Percentiles rank a stretch among this genome's conserved stretches.
Evolutionary conservation across 2,329 filamentous ascomycete genomes (phyloP).

Genomic region (Epichloe hybrida): DNA sequence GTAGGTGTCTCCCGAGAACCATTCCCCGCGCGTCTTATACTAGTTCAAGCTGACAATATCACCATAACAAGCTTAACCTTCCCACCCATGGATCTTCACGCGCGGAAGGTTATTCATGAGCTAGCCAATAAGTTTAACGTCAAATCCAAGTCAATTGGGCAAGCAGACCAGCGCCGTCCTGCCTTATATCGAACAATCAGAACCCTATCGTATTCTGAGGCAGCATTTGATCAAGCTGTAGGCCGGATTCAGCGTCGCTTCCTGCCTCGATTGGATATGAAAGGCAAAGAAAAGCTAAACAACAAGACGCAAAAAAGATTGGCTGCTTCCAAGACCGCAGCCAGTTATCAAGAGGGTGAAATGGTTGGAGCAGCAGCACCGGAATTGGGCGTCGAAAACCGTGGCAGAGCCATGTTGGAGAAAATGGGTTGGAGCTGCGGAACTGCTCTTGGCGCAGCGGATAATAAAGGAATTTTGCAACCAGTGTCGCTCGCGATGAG

Average conservation of each 20-base stretch:
- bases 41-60: background rate
- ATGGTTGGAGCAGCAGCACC: conserved; percentile 75
- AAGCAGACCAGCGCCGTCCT: conserved; percentile 59
- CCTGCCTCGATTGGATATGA: conserved; percentile 38
- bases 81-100: conserved; percentile 70
- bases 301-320: conserved; percentile 14
- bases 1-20: conserved; percentile 28
- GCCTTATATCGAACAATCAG: conserved; percentile 60
- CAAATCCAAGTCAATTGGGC: conserved; percentile 72
- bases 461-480: conserved; percentile 80
- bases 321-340: conserved; percentile 8
- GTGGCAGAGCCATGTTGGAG: conserved; percentile 74
- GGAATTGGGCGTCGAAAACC: conserved; percentile 71
- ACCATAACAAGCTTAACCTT: conserved; percentile 36
- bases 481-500: conserved; percentile 83
- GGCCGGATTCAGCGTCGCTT: conserved; percentile 37
- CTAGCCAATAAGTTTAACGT: conserved; percentile 62
- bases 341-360: conserved; percentile 66
- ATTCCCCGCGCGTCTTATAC: background rate
- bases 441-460: conserved; percentile 63
- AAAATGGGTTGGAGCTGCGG: conserved; percentile 96
- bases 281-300: conserved; percentile 20
- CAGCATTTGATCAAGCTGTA: conserved; percentile 36
- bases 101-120: conserved; percentile 68
- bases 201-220: conserved; percentile 48